These are phyloP conservation scores for Clarkia xantiana DNA, from an alignment of 345 rosid species.

Conservation along the genomic window DNA sequence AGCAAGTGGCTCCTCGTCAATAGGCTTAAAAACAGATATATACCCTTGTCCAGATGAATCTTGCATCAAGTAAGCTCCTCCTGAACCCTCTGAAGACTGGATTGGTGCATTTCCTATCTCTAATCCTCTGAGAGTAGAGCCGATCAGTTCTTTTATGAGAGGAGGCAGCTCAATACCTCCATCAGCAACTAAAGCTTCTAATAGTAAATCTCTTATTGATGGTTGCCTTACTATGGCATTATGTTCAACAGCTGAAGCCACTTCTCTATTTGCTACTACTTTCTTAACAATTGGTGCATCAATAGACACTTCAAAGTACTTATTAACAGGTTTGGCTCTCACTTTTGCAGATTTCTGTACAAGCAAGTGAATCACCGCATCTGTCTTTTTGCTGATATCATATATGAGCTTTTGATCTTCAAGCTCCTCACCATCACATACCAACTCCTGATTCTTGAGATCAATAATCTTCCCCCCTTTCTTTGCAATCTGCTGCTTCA, in stretches of 20 bases:
- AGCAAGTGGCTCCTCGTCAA: conserved; percentile 87
- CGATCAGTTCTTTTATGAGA: conserved; percentile 37
- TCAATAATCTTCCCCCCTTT: conserved; percentile 26
- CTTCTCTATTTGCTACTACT: conserved; percentile 1
- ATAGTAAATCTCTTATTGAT: conserved; percentile 18
- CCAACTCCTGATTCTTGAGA: conserved; percentile 43
- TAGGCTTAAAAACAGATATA: conserved; percentile 69
- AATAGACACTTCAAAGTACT: conserved; percentile 38
- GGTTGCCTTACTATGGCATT: conserved; percentile 13
- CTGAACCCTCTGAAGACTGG: conserved; percentile 61
- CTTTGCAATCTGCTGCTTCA: conserved; percentile 57
- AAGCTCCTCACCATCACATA: conserved; percentile 61
- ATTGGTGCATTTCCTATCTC: conserved; percentile 50
- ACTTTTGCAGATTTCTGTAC: conserved; percentile 45
- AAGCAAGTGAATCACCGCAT: conserved; percentile 46
- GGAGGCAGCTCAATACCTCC: conserved; percentile 24
- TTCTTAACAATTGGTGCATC: conserved; percentile 21
- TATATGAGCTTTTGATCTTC: conserved; percentile 62
- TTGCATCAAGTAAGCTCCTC: conserved; percentile 84
- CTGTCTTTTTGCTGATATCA: conserved; percentile 41
- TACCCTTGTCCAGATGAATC: conserved; percentile 46
- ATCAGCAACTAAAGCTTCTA: conserved; percentile 48
- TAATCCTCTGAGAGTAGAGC: conserved; percentile 47
- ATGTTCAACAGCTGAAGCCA: conserved; percentile 7
- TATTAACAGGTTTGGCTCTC: conserved; percentile 33